phyloP scores from a whole-genome alignment of 2,329 filamentous ascomycete species.

The Talaromyces funiculosus region DNA sequence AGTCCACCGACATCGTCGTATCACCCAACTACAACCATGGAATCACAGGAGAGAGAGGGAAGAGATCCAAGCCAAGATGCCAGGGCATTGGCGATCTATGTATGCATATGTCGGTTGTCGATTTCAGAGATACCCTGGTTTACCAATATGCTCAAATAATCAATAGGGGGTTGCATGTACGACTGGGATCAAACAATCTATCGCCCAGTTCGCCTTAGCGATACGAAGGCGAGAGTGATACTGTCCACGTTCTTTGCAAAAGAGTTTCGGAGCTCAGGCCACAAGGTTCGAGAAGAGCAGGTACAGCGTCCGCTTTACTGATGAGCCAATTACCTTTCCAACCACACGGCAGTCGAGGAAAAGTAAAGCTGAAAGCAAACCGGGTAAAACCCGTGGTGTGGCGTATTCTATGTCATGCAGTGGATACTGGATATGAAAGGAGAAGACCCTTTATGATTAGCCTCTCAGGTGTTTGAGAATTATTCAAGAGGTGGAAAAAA shows the following conservation, averaged over 20 bases:
- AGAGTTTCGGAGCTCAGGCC: background rate
- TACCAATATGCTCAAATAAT: background rate
- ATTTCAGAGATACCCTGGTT: background rate
- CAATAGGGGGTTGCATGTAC: background rate
- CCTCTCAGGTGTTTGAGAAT: background rate
- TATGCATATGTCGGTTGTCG: background rate
- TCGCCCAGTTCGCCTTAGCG: background rate
- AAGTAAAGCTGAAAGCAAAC: background rate
- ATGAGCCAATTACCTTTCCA: background rate
- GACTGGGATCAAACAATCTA: background rate
- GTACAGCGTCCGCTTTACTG: background rate
- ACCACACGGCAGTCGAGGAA: background rate
- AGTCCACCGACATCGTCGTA: slow-evolving; percentile 15
- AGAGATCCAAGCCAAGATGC: background rate
- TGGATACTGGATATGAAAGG: background rate
- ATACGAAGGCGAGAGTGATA: background rate
- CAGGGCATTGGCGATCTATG: background rate
- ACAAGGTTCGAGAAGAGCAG: background rate
- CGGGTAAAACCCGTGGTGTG: too few species aligned
- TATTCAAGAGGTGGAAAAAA: background rate
- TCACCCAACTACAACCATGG: background rate
- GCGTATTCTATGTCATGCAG: background rate
- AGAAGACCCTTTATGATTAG: background rate
- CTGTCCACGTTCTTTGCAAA: background rate
- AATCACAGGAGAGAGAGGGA: background rate